These are phyloP conservation scores for Pseudoperonospora humuli DNA, from an alignment of 352 stramenopile species.

Conservation along the genomic window DNA sequence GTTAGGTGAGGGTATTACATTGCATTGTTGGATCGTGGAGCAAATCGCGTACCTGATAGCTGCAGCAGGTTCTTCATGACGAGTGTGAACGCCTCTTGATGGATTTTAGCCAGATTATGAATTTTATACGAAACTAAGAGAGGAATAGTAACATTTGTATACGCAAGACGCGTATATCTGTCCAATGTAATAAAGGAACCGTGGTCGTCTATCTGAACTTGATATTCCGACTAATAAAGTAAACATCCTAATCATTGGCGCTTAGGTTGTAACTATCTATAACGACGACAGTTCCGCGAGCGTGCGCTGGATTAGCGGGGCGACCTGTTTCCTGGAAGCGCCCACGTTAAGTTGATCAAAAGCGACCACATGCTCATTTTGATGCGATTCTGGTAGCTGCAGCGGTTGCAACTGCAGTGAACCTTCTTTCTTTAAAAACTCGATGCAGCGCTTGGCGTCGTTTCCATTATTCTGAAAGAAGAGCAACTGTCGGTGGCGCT, in stretches of 20 bases:
- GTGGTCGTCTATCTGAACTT: too few relatives aligned
- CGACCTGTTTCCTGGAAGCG: slow-evolving; percentile 71
- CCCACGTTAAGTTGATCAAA: slow-evolving; percentile 56
- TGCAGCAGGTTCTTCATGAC: slow-evolving; percentile 40
- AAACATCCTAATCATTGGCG: neutral
- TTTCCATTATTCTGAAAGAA: slow-evolving; percentile 40
- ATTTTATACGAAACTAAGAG: too few relatives aligned
- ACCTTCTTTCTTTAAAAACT: slow-evolving; percentile 29
- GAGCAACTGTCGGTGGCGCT: slow-evolving; percentile 48
- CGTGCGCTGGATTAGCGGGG: slow-evolving; percentile 51
- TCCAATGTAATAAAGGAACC: too few relatives aligned
- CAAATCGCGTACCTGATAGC: slow-evolving; percentile 23
- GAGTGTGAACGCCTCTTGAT: slow-evolving; percentile 1
- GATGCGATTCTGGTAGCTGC: slow-evolving; percentile 24
- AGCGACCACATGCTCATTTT: slow-evolving; percentile 23
- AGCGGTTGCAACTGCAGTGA: slow-evolving; percentile 38
- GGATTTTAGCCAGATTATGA: too few relatives aligned
- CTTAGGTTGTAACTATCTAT: neutral
- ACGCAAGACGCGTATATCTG: too few relatives aligned
- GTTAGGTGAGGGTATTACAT: neutral
- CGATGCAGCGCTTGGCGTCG: slow-evolving; percentile 24
- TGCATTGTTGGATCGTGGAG: neutral
- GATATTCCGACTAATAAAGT: too few relatives aligned
- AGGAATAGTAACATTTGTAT: too few relatives aligned
- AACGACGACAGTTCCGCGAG: slow-evolving; percentile 19